Evolutionary conservation across 2,329 filamentous ascomycete species (phyloP), one percentile per base, ranked within the genome.

Genomic region (Colletotrichum viniferum): DNA sequence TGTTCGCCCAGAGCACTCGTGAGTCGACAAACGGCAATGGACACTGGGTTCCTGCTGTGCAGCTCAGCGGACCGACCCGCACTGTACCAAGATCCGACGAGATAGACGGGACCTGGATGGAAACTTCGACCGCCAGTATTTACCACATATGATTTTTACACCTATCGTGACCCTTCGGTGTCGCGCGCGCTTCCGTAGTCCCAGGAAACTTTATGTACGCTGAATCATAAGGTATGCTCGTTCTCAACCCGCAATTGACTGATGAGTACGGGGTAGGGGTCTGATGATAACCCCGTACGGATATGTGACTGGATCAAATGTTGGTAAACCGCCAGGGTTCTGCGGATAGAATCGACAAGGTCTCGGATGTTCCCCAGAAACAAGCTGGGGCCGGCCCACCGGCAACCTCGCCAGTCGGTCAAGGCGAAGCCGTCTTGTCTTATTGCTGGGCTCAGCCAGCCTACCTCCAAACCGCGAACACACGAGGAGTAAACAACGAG

Each of bases 1-100:
- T 24, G 3, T 2, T 21, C 43, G 5, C 10, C 43, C 12, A 52
- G 43, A 21, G n/a, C 43, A 0, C 1, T 52, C 9, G 0, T n/a
- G 2, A 52, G n/a, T 13, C n/a, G 3, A 52, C 43, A 21, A 13
- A 52, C 6, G n/a, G n/a, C 43, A 52, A 52, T 21, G 2, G 43
- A 58, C n/a, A 48, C 18, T n/a, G 10, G n/a, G 10, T 52, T 52
- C n/a, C 43, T 52, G 43, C 43, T 52, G 18, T 52, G 43, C 43
- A 52, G n/a, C 43, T 52, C 43, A 21, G 43, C 43, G 43, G 43
- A 52, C 43, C 43, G 43, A 52, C 43, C n/a, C 43, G 43, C 43
- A 13, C 43, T 52, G 43, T 52, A 52, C 43, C 43, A 52, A 52
- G 43, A 52, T 52, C 43, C 43, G 43, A 52, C 43, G 18, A 52